Conservation (phyloP, 352 stramenopile species). For the Phytophthora megakarya region DNA sequence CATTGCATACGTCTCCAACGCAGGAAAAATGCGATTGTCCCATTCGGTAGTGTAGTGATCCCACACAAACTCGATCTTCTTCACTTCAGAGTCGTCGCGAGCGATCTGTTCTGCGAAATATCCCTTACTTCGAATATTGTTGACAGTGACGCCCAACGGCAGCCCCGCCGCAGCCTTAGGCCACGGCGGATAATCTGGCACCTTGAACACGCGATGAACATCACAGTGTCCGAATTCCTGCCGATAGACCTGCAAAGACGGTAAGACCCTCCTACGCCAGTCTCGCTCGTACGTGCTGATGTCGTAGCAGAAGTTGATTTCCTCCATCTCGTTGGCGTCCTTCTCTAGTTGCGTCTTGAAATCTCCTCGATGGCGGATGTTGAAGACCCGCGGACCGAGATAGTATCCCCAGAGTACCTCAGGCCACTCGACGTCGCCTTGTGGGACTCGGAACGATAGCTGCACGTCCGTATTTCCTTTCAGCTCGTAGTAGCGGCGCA, state of each 20-base stretch:
- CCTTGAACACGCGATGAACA: constrained; percentile 7
- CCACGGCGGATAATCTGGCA: constrained; percentile 11
- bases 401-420: constrained; percentile 32
- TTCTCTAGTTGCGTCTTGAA: neutral
- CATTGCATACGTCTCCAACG: neutral
- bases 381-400: constrained; percentile 43
- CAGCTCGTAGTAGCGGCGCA: constrained; percentile 11
- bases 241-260: constrained; percentile 11
- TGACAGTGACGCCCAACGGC: constrained; percentile 5
- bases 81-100: constrained; percentile 12
- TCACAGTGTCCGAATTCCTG: constrained; percentile 18
- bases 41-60: constrained; percentile 8
- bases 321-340: constrained; percentile 3
- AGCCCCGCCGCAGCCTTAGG: constrained; percentile 4
- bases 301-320: constrained; percentile 23
- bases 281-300: constrained; percentile 8
- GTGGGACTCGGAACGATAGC: constrained; percentile 47
- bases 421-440: constrained; percentile 33
- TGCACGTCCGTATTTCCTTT: constrained; percentile 51
- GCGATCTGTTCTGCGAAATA: constrained; percentile 10
- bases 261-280: constrained; percentile 8
- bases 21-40: constrained; percentile 10
- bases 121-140: constrained; percentile 10
- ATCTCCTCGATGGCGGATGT: constrained; percentile 36
- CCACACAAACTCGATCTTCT: constrained; percentile 23